A percentile compares a stretch with the other conserved stretches of the same genome.
Evolutionary conservation across 1,284 basidiomycete species (phyloP).

Genomic region (Cutaneotrichosporon sp.): DNA sequence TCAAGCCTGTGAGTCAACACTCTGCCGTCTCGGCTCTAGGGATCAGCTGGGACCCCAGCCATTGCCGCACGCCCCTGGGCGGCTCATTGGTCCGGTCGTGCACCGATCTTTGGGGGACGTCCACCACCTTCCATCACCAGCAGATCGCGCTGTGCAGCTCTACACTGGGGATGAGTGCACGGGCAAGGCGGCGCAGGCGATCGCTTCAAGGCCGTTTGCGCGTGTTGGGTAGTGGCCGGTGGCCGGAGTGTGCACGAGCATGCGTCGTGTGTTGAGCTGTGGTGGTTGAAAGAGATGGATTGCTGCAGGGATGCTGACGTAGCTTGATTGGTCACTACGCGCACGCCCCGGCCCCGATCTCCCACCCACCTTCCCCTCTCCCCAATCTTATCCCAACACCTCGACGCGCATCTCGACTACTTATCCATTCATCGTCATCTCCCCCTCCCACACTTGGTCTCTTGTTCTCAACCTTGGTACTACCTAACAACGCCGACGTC

Average conservation of each 20-base stretch:
- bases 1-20: not conserved
- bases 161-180: too few species aligned
- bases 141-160: not conserved
- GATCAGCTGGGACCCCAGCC: not conserved
- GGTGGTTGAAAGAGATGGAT: not conserved
- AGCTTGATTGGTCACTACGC: constrained; percentile 8
- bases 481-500: not conserved
- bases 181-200: not conserved
- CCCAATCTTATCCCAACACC: not conserved
- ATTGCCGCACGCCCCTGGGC: not conserved
- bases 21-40: not conserved
- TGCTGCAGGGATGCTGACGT: constrained; percentile 5
- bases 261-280: too few species aligned
- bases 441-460: too few species aligned
- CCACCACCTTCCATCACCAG: not conserved
- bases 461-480: too few species aligned
- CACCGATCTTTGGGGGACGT: not conserved
- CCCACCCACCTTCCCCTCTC: not conserved
- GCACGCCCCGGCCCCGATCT: constrained; percentile 4
- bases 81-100: not conserved
- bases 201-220: not conserved
- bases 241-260: too few species aligned
- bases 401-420: too few species aligned
- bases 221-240: too few species aligned
- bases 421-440: not conserved